Evolutionary conservation across 2,329 filamentous ascomycete species (phyloP), one percentile per base, ranked within the genome.

Genomic region (Aspergillus sp.): DNA sequence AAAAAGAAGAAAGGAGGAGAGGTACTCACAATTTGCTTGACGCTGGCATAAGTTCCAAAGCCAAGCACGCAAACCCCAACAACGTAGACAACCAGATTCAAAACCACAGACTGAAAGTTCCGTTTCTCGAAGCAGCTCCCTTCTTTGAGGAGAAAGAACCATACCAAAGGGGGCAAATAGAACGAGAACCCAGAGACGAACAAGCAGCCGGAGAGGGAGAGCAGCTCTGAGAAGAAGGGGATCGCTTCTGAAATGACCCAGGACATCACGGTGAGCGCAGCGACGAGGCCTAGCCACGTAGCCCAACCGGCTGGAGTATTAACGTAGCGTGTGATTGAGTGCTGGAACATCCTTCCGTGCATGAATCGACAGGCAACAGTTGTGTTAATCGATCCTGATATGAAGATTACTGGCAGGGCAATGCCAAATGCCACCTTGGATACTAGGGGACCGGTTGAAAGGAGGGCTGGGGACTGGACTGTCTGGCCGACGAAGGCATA

Each of bases 131-230:
- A 61, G 64, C 64, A 69, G n/a, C 52, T 56, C 11, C 68, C 68
- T 56, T 70, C 62, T 11, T 62, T 63, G 20, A 71, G 48, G 18
- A 71, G 62, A 7, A 67, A 61, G 53, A 70, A 70, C 67, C 67
- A 71, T 67, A 70, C 66, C 58, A 76, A 75, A 34, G 83, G 82
- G 2, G 80, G 75, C 32, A 86, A 66, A 44, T 83, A 96, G 79
- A 95, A 96, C 69, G 93, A 93, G 79, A 96, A 96, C 50, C 91
- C 91, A 65, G 87, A 91, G 73, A 95, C 89, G 68, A 95, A 93
- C 1, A 95, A 82, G 3, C 89, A 90, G 7, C 72, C 75, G 54
- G 71, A 72, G 59, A 76, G 67, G 9, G 69, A 71, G 4, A 81
- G 71, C 62, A 80, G 78, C 56, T 90, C 90, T 8, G 83, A 86